These are phyloP conservation scores for Macadamia tetraphylla DNA, from an alignment of 164 flowering plant genomes.

Conservation along the genomic window DNA sequence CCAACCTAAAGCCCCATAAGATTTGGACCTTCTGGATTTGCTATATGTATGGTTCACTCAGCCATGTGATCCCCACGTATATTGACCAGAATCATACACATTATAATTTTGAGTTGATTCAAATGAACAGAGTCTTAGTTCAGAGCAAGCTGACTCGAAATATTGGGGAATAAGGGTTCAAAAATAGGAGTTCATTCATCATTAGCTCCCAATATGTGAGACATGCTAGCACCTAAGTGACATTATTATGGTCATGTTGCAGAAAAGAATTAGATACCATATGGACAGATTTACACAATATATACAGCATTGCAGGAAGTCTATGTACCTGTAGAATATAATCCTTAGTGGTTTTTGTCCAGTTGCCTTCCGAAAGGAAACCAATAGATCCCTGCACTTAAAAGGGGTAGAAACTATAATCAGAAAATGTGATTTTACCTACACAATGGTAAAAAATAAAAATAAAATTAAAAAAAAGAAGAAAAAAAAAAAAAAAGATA, in stretches of 20 bases:
- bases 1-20: not conserved
- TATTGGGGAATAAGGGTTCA: too few relatives aligned
- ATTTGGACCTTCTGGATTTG: not conserved
- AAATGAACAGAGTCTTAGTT: too few relatives aligned
- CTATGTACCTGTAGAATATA: slow-evolving; percentile 55
- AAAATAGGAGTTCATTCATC: too few relatives aligned
- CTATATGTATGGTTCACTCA: not conserved
- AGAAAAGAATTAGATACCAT: not conserved
- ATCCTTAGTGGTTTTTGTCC: slow-evolving; percentile 66
- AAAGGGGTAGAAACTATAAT: slow-evolving; percentile 5
- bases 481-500: not conserved
- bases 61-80: not conserved
- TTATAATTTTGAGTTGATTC: too few relatives aligned
- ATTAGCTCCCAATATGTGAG: too few relatives aligned
- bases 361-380: slow-evolving; percentile 66
- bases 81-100: too few relatives aligned
- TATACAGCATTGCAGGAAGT: not conserved
- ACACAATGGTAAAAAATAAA: not conserved
- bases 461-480: too few relatives aligned
- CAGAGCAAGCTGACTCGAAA: too few relatives aligned
- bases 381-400: slow-evolving; percentile 43
- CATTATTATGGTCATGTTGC: not conserved
- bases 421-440: not conserved
- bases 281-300: not conserved
- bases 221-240: not conserved